Percentiles rank a stretch among this genome's conserved stretches.
These are phyloP conservation scores for Wickerhamomyces bovis DNA, from an alignment of 805 yeast species.

Conservation along the genomic window DNA sequence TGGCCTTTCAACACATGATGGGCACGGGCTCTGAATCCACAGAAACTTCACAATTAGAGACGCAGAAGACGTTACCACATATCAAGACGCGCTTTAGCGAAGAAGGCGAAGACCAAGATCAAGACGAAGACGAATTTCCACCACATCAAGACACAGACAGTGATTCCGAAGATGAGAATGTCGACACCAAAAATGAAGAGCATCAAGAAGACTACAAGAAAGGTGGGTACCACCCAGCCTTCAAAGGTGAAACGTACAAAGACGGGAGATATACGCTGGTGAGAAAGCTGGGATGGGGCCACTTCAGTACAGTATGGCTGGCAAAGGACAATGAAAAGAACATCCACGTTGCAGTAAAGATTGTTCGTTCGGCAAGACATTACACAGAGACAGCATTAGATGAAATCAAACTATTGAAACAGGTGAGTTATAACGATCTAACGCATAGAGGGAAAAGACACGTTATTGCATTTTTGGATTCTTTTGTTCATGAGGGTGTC, in stretches of 20 bases:
- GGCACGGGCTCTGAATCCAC: neutral
- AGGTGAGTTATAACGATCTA: constrained; percentile 54
- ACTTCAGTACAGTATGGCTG: constrained; percentile 92
- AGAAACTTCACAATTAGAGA: neutral
- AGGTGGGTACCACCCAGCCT: constrained; percentile 96
- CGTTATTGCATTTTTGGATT: constrained; percentile 75
- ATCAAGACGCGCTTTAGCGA: neutral
- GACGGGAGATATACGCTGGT: constrained; percentile 71
- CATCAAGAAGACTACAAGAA: constrained; percentile 75
- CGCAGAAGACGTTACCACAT: neutral
- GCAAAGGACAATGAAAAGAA: constrained; percentile 58
- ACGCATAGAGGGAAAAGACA: constrained; percentile 77
- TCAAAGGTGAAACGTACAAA: constrained; percentile 78
- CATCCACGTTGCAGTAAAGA: constrained; percentile 87
- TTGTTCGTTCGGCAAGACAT: constrained; percentile 85
- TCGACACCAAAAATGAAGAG: constrained; percentile 67
- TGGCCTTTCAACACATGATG: constrained; percentile 10
- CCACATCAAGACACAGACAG: constrained; percentile 23
- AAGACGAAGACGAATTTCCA: constrained; percentile 16
- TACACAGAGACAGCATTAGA: constrained; percentile 93
- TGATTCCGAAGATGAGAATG: constrained; percentile 23
- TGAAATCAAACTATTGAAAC: constrained; percentile 75
- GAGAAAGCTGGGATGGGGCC: constrained; percentile 98
- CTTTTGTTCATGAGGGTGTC: constrained; percentile 81
- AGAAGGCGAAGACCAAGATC: neutral